Percentiles rank a stretch among this genome's conserved stretches.
These are phyloP conservation scores for Globisporangium orthogonon DNA, from an alignment of 352 stramenopile species.

Conservation along the genomic window DNA sequence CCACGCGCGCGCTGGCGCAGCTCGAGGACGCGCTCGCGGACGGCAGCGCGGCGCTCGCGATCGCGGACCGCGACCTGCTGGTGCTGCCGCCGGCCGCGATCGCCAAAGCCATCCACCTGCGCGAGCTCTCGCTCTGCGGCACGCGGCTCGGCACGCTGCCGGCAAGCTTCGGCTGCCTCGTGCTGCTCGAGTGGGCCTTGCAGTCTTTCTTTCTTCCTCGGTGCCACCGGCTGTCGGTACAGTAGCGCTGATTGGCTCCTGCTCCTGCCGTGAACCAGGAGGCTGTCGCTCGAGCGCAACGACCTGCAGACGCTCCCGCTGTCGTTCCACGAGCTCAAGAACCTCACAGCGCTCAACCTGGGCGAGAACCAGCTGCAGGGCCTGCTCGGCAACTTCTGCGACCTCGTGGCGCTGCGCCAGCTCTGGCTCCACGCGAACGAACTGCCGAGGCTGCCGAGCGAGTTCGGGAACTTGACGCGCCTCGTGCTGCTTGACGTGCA, in stretches of 20 bases:
- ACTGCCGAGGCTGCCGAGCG: constrained; percentile 4
- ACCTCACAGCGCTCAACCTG: constrained; percentile 30
- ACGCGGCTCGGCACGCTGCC: constrained; percentile 28
- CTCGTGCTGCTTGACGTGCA: constrained; percentile 37
- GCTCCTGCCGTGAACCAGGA: constrained; percentile 12
- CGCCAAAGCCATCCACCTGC: constrained; percentile 33
- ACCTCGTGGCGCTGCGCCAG: constrained; percentile 26
- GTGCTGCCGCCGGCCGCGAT: constrained; percentile 36
- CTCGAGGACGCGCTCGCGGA: constrained; percentile 29
- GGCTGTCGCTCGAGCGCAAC: constrained; percentile 42
- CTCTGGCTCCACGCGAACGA: constrained; percentile 28
- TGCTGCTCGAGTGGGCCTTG: constrained; percentile 34
- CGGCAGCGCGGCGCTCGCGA: constrained; percentile 16
- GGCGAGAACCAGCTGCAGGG: constrained; percentile 36
- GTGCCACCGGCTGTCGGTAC: too few species aligned
- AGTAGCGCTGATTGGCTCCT: neutral
- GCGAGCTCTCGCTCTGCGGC: constrained; percentile 30
- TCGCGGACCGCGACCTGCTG: constrained; percentile 29
- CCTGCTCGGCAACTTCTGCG: constrained; percentile 48
- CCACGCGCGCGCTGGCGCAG: constrained; percentile 25
- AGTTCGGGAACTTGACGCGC: constrained; percentile 27
- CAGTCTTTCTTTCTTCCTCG: too few species aligned
- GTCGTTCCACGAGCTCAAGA: constrained; percentile 39
- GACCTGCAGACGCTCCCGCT: constrained; percentile 46
- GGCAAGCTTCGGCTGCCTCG: constrained; percentile 44